A percentile compares a stretch with the other conserved stretches of the same genome.
Conservation (phyloP, 2,329 filamentous ascomycete species). For the Cryphonectria nitschkei region DNA sequence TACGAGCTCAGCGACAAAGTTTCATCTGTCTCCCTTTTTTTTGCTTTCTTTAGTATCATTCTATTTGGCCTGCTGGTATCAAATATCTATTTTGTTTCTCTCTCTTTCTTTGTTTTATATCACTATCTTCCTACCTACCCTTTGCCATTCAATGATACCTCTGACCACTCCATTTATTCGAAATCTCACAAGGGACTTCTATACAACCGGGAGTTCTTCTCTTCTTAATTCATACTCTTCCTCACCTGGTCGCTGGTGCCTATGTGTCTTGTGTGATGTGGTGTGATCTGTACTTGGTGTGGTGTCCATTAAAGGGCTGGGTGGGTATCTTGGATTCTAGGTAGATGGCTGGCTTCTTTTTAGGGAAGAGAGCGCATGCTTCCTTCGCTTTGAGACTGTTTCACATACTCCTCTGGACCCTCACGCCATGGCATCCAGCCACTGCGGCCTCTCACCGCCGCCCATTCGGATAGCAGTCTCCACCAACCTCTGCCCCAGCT, state of each 20-base stretch:
- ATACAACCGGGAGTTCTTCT: neutral
- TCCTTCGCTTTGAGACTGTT: neutral
- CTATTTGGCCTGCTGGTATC: neutral
- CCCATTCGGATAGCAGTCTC: constrained; percentile 20
- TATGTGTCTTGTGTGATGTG: neutral
- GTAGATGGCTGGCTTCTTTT: neutral
- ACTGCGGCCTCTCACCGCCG: constrained; percentile 15
- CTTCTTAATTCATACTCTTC: neutral
- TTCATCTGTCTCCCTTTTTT: neutral
- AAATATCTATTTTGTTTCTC: neutral
- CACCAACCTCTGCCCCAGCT: constrained; percentile 20
- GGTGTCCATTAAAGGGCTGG: neutral
- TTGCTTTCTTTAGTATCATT: neutral
- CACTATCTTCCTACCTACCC: neutral
- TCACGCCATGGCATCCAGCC: constrained; percentile 20
- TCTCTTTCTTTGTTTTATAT: neutral
- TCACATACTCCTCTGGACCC: too few relatives aligned
- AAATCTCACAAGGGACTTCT: constrained; percentile 4
- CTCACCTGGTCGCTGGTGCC: neutral
- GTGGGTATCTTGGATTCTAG: neutral
- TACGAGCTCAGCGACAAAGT: constrained; percentile 2
- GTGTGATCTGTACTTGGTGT: neutral
- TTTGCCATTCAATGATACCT: constrained; percentile 25
- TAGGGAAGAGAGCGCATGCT: neutral
- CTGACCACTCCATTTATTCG: constrained; percentile 18